A percentile compares a stretch with the other conserved stretches of the same genome.
Evolutionary conservation across 306 rosid genomes (phyloP).

Genomic region (Vicia villosa): DNA sequence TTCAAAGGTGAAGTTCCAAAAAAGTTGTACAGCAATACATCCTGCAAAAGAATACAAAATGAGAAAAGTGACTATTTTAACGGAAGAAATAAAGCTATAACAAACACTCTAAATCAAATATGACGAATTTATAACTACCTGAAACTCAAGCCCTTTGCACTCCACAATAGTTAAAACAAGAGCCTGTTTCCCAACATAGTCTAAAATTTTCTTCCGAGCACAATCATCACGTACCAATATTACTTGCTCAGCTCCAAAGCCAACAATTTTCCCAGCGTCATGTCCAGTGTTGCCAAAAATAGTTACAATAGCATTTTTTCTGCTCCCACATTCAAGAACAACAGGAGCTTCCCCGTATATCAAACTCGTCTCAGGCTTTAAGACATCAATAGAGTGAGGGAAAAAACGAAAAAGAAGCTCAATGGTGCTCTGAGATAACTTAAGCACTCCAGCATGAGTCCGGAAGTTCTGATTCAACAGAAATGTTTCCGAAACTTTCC

Average conservation of each 20-base stretch:
- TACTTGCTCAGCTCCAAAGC: constrained; percentile 85
- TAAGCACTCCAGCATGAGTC: constrained; percentile 73
- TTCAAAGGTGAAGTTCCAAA: constrained; percentile 66
- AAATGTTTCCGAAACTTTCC: constrained; percentile 49
- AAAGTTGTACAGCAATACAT: constrained; percentile 72
- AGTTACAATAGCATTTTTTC: constrained; percentile 61
- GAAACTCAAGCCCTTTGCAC: constrained; percentile 92
- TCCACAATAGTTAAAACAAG: constrained; percentile 74
- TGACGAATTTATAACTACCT: constrained; percentile 44
- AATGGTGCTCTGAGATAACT: constrained; percentile 66
- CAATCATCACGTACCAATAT: constrained; percentile 76
- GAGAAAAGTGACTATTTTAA: background rate
- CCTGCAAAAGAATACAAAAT: constrained; percentile 40
- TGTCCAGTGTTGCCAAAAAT: constrained; percentile 65
- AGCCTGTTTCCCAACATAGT: constrained; percentile 67
- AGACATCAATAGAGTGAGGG: constrained; percentile 63
- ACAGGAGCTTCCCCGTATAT: constrained; percentile 72
- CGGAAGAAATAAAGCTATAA: no score
- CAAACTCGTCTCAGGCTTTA: constrained; percentile 74
- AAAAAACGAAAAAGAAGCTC: constrained; percentile 70
- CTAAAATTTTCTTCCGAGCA: constrained; percentile 49
- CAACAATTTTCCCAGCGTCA: constrained; percentile 50
- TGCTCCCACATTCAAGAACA: constrained; percentile 54
- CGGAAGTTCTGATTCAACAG: constrained; percentile 68
- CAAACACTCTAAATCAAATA: background rate